Percentiles rank a stretch among this genome's conserved stretches.
Evolutionary conservation across 208 protist species (phyloP).

Genomic region (Lotmaria passim): DNA sequence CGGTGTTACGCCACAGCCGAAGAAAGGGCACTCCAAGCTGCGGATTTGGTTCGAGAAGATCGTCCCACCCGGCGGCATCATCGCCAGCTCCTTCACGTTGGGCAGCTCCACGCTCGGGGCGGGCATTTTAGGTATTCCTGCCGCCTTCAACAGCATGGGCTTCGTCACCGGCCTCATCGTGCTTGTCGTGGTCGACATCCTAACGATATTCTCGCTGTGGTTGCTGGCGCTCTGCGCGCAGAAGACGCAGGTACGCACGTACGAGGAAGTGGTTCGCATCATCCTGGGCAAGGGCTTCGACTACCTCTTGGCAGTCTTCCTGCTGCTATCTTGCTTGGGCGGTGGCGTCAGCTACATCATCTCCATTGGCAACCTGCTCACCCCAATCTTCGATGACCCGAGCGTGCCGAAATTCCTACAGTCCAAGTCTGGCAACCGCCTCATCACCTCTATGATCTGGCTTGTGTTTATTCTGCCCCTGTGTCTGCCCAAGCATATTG

Average conservation of each 20-base stretch:
- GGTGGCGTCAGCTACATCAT: constrained; percentile 75
- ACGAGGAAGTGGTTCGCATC: constrained; percentile 37
- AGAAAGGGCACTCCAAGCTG: constrained; percentile 14
- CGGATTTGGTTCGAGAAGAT: constrained; percentile 38
- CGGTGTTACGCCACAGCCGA: background rate
- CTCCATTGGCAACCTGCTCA: constrained; percentile 59
- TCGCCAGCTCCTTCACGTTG: constrained; percentile 66
- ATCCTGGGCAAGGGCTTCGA: constrained; percentile 36
- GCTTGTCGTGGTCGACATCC: constrained; percentile 41
- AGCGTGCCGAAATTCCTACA: constrained; percentile 41
- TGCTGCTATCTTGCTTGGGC: constrained; percentile 57
- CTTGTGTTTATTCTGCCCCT: constrained; percentile 70
- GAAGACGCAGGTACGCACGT: constrained; percentile 43
- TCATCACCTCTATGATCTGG: constrained; percentile 58
- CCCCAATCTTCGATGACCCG: constrained; percentile 44
- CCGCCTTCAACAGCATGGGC: constrained; percentile 68
- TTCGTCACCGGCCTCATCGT: constrained; percentile 47
- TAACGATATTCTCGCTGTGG: constrained; percentile 74
- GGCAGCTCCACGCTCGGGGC: constrained; percentile 64
- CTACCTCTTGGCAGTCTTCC: constrained; percentile 36
- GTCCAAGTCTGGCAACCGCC: constrained; percentile 36
- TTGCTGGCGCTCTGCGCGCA: constrained; percentile 45
- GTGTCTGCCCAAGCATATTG: constrained; percentile 58
- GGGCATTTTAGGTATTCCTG: constrained; percentile 63
- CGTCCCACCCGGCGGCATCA: constrained; percentile 57